phyloP scores from a whole-genome alignment of 306 rosid genomes.

The Cucurbita argyrosperma region DNA sequence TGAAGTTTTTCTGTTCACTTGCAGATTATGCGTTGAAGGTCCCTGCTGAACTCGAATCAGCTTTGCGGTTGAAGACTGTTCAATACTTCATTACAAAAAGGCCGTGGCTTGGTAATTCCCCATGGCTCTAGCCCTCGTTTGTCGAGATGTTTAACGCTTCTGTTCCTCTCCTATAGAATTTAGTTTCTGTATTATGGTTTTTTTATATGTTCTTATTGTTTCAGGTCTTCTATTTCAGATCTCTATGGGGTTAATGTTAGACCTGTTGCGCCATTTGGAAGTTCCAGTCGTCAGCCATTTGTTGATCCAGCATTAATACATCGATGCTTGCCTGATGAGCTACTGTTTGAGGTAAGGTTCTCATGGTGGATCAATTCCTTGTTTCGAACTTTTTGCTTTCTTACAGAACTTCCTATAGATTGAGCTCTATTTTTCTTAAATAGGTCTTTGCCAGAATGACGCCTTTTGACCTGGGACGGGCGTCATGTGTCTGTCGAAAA shows the following conservation, averaged over 20 bases:
- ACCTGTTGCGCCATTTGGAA: conserved; percentile 91
- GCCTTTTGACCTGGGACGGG: conserved; percentile 78
- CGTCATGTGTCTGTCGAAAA: conserved; percentile 86
- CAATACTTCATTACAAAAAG: conserved; percentile 61
- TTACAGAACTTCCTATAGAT: neutral
- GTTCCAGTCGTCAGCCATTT: conserved; percentile 57
- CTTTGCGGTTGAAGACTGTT: conserved; percentile 59
- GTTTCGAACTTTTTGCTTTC: neutral
- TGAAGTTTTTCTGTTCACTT: neutral
- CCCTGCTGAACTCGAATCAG: conserved; percentile 66
- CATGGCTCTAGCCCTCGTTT: neutral
- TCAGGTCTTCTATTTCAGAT: conserved; percentile 51
- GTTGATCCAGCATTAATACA: conserved; percentile 66
- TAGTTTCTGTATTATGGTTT: neutral
- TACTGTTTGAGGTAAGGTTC: conserved; percentile 64
- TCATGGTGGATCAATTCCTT: neutral
- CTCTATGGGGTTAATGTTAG: conserved; percentile 88
- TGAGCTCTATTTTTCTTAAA: conserved; percentile 1
- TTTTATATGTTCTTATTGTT: conserved; percentile 18
- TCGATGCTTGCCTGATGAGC: conserved; percentile 69
- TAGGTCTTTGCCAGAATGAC: conserved; percentile 73
- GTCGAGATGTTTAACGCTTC: neutral
- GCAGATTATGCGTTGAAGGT: conserved; percentile 49
- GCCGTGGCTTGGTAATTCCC: conserved; percentile 87
- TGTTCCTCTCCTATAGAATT: neutral